Percentiles rank a stretch among this genome's conserved stretches.
Conservation (phyloP, 2,329 filamentous ascomycete genomes). For the Ceratocystis ficicola region DNA sequence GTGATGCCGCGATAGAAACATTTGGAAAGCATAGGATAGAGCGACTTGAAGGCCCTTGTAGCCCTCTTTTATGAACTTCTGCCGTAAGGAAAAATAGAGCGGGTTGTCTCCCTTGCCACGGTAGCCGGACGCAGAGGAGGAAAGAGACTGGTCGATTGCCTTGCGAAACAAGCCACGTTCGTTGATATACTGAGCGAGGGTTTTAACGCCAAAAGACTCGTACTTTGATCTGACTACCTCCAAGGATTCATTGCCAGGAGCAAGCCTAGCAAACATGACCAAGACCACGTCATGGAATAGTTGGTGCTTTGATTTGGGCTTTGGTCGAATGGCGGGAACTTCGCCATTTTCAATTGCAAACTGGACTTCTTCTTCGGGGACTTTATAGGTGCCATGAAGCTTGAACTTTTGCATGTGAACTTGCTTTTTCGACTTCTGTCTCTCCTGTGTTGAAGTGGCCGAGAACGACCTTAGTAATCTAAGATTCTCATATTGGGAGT, state of each 20-base stretch:
- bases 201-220: constrained; percentile 25
- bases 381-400: constrained; percentile 12
- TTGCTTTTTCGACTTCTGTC: constrained; percentile 6
- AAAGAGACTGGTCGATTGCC: constrained; percentile 36
- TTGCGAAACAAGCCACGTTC: constrained; percentile 37
- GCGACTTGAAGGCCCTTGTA: constrained; percentile 41
- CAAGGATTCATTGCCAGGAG: constrained; percentile 20
- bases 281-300: constrained; percentile 22
- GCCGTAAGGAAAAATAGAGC: constrained; percentile 46
- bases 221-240: constrained; percentile 21
- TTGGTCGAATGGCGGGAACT: constrained; percentile 8
- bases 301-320: constrained; percentile 18
- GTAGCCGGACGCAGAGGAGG: constrained; percentile 33
- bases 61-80: constrained; percentile 46
- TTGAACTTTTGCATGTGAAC: constrained; percentile 13
- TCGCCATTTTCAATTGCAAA: constrained; percentile 18
- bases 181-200: constrained; percentile 32
- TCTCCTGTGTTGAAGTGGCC: neutral
- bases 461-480: constrained; percentile 10
- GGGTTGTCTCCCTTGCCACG: constrained; percentile 34
- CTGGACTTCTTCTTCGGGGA: constrained; percentile 4
- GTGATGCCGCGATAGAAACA: constrained; percentile 45
- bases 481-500: neutral
- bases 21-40: constrained; percentile 57
- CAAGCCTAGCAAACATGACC: constrained; percentile 18